Evolutionary conservation across 805 yeast species (phyloP).

Genomic region (Blastobotrys muscicola): DNA sequence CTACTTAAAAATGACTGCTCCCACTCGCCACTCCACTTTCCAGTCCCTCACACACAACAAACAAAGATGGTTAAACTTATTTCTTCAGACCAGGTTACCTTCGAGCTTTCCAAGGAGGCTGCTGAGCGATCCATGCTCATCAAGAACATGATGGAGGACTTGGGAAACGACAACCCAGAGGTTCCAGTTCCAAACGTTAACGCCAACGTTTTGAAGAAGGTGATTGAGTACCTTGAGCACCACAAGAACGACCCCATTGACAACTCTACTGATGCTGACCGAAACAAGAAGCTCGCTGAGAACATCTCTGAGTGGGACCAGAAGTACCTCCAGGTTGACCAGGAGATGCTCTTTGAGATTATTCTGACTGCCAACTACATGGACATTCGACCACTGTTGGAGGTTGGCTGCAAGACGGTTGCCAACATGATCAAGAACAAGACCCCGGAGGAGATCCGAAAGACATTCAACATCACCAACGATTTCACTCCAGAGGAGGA

Average conservation of each 20-base stretch:
- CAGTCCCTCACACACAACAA: background rate
- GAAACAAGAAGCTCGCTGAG: conserved; percentile 68
- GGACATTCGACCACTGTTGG: conserved; percentile 36
- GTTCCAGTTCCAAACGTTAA: conserved; percentile 80
- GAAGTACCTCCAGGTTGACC: conserved; percentile 88
- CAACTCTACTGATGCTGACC: conserved; percentile 67
- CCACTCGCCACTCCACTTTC: background rate
- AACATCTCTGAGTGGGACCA: conserved; percentile 88
- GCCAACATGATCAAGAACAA: conserved; percentile 41
- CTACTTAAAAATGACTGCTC: too few relatives aligned
- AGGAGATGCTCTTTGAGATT: conserved; percentile 40
- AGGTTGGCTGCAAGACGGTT: conserved; percentile 40
- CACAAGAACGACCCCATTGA: conserved; percentile 73
- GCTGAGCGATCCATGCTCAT: conserved; percentile 81
- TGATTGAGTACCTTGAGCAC: conserved; percentile 94
- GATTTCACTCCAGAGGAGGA: conserved; percentile 42
- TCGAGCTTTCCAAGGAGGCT: conserved; percentile 67
- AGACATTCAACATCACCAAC: conserved; percentile 36
- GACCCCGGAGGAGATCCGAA: conserved; percentile 37
- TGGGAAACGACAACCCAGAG: conserved; percentile 46
- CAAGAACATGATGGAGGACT: conserved; percentile 77
- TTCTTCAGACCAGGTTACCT: conserved; percentile 74
- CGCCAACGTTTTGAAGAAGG: conserved; percentile 71
- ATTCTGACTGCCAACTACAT: conserved; percentile 40
- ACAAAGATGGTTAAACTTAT: conserved; percentile 33